phyloP scores from a whole-genome alignment of 305 asterid species.

The Coffea humblotiana region DNA sequence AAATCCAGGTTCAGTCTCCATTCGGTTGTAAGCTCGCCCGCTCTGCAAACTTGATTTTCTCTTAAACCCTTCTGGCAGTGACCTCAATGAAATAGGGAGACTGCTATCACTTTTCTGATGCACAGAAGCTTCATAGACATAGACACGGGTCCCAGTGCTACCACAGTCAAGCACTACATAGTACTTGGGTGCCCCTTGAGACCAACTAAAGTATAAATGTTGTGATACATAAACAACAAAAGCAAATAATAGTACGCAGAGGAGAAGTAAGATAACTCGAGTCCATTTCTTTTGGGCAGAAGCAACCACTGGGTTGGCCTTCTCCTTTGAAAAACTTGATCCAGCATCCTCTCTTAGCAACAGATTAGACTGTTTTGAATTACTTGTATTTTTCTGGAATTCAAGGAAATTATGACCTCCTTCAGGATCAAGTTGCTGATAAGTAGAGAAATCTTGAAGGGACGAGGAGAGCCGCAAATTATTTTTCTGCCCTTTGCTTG shows the following conservation, averaged over 20 bases:
- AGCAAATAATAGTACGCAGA: constrained; percentile 54
- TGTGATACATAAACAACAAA: constrained; percentile 49
- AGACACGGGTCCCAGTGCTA: constrained; percentile 97
- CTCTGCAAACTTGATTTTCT: constrained; percentile 46
- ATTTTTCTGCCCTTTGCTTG: constrained; percentile 45
- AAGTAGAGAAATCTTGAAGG: constrained; percentile 89
- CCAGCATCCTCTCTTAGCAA: constrained; percentile 48
- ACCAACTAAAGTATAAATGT: constrained; percentile 61
- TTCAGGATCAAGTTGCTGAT: constrained; percentile 59
- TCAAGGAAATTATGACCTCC: constrained; percentile 42
- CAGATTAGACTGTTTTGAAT: constrained; percentile 35
- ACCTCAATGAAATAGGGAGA: constrained; percentile 66
- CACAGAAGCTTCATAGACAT: constrained; percentile 70
- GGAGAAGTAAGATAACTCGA: constrained; percentile 55
- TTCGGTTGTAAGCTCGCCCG: constrained; percentile 87
- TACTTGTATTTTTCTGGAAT: constrained; percentile 37
- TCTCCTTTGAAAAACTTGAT: constrained; percentile 86
- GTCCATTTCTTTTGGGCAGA: constrained; percentile 55
- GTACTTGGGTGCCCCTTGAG: constrained; percentile 54
- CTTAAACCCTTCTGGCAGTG: constrained; percentile 75
- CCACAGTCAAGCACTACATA: constrained; percentile 93
- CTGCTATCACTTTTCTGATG: constrained; percentile 50
- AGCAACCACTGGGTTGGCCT: constrained; percentile 36
- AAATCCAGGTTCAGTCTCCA: constrained; percentile 95
- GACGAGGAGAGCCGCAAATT: constrained; percentile 72